Evolutionary conservation across 345 rosid genomes (phyloP).

Genomic region (Heritiera littoralis): DNA sequence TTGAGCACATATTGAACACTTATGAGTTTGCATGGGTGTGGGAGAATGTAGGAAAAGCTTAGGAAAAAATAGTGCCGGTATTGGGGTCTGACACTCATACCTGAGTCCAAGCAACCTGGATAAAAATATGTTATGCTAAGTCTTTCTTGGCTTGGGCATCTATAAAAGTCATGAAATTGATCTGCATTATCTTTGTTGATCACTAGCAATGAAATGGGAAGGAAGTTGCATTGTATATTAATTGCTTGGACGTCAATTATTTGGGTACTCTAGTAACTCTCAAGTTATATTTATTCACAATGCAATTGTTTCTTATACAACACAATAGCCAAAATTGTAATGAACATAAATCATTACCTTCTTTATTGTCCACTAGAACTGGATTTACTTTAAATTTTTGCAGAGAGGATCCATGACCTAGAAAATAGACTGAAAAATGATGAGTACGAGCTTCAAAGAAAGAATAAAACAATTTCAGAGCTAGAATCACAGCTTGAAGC

Average conservation of each 20-base stretch:
- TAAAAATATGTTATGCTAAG: background rate
- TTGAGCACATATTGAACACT: background rate
- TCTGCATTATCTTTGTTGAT: background rate
- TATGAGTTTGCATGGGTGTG: background rate
- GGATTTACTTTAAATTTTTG: slow-evolving; percentile 19
- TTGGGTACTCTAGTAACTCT: background rate
- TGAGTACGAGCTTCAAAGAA: slow-evolving; percentile 54
- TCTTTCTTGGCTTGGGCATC: background rate
- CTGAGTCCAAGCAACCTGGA: background rate
- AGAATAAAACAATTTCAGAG: slow-evolving; percentile 53
- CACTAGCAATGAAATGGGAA: background rate
- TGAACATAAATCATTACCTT: background rate
- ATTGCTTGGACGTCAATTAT: background rate
- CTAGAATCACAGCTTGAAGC: slow-evolving; percentile 57
- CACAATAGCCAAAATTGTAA: background rate
- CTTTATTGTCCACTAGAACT: background rate
- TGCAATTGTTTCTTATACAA: background rate
- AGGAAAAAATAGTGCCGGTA: background rate
- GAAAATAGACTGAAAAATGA: slow-evolving; percentile 49
- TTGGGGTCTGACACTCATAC: background rate
- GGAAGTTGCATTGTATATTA: slow-evolving; percentile 6
- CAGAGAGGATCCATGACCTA: slow-evolving; percentile 60
- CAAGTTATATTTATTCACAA: background rate
- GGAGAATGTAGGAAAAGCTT: background rate
- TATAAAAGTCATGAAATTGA: background rate